Evolutionary conservation across 202 grass and related monocot genomes (phyloP), one percentile per base, ranked within the genome.

Genomic region (Musa balbisiana): DNA sequence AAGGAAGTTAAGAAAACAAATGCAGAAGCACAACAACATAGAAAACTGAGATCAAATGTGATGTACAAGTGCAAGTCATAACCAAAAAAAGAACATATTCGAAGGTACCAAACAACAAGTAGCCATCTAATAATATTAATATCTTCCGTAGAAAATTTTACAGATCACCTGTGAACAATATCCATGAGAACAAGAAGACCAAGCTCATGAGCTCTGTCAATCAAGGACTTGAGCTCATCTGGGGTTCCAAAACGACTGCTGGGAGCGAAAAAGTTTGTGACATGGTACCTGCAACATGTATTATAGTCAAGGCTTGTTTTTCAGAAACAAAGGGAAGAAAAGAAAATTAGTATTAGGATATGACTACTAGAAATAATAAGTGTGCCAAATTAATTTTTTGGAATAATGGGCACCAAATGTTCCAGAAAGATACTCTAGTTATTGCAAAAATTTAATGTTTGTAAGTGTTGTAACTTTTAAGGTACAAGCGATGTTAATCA

Each of bases 211-310:
- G 96, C 96, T 85, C 67, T 95, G 83, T 99, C 96, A 72, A 95
- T 99, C 75, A 99, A 83, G 64, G 96, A 99, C 81, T 99, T 99
- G 54, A 99, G 87, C 23, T 99, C 91, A 76, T 99, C 96, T 78
- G 96, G 96, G 23, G 96, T 92, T 50, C 96, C 96, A 87, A 99
- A 99, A 26, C 96, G 91, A 79, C 91, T 95, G 84, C 96, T 99
- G 73, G 96, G 87, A 77, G 96, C 91, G 82, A 92, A 99, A 82
- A 99, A 99, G 81, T 95, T 99, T 72, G 96, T 99, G 64, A 99
- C 96, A 94, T 99, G 96, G 76, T 99, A 99, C 72, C 93, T 97
- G 84, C 63, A 91, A 52, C 11, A 68, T 68, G 14, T 16, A 33
- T 12, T 1, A 60, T 6, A n/a, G 56, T 11, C 15, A 11, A 51